Conservation (phyloP, 1,284 basidiomycete genomes). For the Tausonia pullulans region DNA sequence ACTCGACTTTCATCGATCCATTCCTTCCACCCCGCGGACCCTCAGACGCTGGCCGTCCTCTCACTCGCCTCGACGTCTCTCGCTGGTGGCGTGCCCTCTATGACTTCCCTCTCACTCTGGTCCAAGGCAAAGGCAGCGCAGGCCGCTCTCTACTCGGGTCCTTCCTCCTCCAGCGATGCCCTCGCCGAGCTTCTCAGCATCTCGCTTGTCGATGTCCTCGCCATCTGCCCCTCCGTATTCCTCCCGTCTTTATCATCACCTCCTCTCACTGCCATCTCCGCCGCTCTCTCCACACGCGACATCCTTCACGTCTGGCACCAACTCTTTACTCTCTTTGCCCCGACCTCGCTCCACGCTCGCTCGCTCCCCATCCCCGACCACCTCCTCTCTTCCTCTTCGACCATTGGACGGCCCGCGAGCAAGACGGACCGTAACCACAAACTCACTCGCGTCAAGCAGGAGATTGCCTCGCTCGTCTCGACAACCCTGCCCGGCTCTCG, state of each 20-base stretch:
- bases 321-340: neutral
- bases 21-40: neutral
- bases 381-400: neutral
- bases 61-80: neutral
- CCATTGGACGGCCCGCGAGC: neutral
- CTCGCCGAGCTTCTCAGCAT: slow-evolving; percentile 3
- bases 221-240: neutral
- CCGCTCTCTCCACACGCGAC: slow-evolving; percentile 4
- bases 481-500: neutral
- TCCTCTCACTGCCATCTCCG: neutral
- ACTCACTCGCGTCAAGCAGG: neutral
- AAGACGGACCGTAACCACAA: neutral
- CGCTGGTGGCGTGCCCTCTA: neutral
- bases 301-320: neutral
- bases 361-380: neutral
- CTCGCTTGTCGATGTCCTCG: neutral
- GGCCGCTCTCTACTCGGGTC: neutral
- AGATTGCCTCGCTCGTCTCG: neutral
- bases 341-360: neutral
- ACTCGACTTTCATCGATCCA: neutral
- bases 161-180: neutral
- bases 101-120: neutral
- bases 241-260: neutral
- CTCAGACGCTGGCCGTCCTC: neutral
- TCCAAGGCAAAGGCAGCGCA: neutral